These are phyloP conservation scores for Starmerella khaoyaiensis DNA, from an alignment of 805 yeast species.

Conservation along the genomic window DNA sequence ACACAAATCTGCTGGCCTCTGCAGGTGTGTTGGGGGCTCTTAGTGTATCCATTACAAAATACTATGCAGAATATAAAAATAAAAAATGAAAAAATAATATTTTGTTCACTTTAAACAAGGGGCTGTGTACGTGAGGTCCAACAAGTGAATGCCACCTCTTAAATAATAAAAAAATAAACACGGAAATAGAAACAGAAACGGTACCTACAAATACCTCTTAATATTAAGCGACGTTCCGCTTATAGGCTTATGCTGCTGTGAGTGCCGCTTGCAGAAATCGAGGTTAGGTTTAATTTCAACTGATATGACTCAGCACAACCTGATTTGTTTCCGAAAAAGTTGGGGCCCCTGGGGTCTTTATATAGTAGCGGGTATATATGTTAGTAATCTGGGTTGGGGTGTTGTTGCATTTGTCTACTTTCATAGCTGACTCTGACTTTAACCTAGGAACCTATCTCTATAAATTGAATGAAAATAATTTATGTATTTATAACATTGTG, in stretches of 20 bases:
- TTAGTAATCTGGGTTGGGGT: slow-evolving; percentile 14
- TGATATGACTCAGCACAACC: slow-evolving; percentile 5
- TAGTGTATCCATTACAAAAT: slow-evolving; percentile 47
- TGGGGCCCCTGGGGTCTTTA: slow-evolving; percentile 12
- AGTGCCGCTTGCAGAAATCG: too few relatives aligned
- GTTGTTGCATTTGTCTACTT: too few relatives aligned
- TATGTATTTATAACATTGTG: too few relatives aligned
- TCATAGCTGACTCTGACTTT: too few relatives aligned
- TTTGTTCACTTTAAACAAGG: neutral
- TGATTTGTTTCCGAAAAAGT: slow-evolving; percentile 1
- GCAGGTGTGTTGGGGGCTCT: slow-evolving; percentile 69
- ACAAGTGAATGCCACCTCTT: slow-evolving; percentile 21
- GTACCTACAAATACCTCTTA: too few relatives aligned
- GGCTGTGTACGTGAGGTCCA: too few relatives aligned
- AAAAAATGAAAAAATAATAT: neutral
- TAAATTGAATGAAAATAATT: too few relatives aligned
- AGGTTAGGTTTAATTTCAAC: slow-evolving; percentile 7
- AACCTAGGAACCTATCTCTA: too few relatives aligned
- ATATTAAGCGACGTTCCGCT: too few relatives aligned
- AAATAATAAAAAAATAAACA: too few relatives aligned
- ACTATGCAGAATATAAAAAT: neutral
- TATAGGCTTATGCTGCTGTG: too few relatives aligned
- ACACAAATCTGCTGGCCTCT: slow-evolving; percentile 59
- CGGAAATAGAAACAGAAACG: too few relatives aligned
- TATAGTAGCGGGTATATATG: slow-evolving; percentile 9